Conservation (phyloP, 176 grass and related monocot species). For the Triticum turgidum region DNA sequence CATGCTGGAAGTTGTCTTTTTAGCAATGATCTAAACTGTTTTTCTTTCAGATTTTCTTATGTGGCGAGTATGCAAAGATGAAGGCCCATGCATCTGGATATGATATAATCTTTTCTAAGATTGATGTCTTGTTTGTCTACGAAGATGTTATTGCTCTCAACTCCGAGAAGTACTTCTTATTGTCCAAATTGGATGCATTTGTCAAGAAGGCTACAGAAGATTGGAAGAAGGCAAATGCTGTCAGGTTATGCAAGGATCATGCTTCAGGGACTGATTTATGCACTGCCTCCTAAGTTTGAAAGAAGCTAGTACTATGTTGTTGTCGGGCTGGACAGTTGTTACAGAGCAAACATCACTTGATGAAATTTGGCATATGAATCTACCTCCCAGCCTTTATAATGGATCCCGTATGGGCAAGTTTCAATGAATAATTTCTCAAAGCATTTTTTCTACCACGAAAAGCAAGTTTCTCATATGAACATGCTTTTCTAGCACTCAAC, state of each 20-base stretch:
- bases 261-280: neutral
- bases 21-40: too few relatives aligned
- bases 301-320: neutral
- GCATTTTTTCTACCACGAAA: too few relatives aligned
- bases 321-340: neutral
- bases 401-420: too few relatives aligned
- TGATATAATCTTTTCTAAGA: neutral
- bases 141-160: neutral
- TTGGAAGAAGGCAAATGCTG: neutral
- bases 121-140: neutral
- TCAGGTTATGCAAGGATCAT: conserved; percentile 1
- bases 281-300: neutral
- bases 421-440: too few relatives aligned
- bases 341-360: too few relatives aligned
- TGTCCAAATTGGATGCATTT: neutral
- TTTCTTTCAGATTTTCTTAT: neutral
- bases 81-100: conserved; percentile 1
- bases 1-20: too few relatives aligned
- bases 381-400: too few relatives aligned
- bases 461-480: too few relatives aligned
- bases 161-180: neutral
- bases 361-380: too few relatives aligned
- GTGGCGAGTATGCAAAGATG: neutral
- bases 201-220: neutral
- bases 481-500: too few relatives aligned